Evolutionary conservation across 177 flowering plant genomes (phyloP), one percentile per base, ranked within the genome.

Genomic region (Telopea speciosissima): DNA sequence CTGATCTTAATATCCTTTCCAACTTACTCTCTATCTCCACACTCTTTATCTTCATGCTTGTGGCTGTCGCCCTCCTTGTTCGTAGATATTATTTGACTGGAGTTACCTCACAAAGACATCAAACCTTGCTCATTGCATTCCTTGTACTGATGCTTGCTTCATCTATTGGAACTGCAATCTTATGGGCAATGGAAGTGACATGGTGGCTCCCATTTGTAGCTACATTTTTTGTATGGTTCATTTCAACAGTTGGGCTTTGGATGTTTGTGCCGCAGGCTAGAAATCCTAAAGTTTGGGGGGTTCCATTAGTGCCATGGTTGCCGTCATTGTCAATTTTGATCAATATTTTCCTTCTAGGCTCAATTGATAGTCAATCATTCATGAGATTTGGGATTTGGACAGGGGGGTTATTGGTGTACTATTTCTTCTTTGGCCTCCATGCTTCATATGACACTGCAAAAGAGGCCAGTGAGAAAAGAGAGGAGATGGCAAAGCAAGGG

Each of bases 251-350:
- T 2, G 82, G 78, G 17, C 63, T 85, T 3, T 31, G 66, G 40
- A 4, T 77, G 25, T 72, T 75, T 16, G 86, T 84, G 36, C 87
- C 86, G 0, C 80, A 77, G 3, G 86, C 85, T 0, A 59, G 83
- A 25, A 22, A 31, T 24, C 85, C 89, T 7, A 82, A 80, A 77
- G 70, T 72, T 14, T 84, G 85, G 87, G 87, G 89, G 0, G 85
- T 77, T 3, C 89, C 89, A 1, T 52, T 86, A 25, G 89, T 86
- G 31, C 89, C 89, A 11, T 86, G 89, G 89, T 54, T 86, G 65
- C 89, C 89, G 3, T 83, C 89, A 0, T 68, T 74, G 1, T 83
- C 86, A 0, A 84, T 86, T 2, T 81, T 80, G 1, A 80, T 86
- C 40, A 86, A 86, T 65, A 67, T 86, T 1, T 86, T 86, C 68